Evolutionary conservation across 2,329 filamentous ascomycete genomes (phyloP).

Genomic region (Grosmannia clavigera): DNA sequence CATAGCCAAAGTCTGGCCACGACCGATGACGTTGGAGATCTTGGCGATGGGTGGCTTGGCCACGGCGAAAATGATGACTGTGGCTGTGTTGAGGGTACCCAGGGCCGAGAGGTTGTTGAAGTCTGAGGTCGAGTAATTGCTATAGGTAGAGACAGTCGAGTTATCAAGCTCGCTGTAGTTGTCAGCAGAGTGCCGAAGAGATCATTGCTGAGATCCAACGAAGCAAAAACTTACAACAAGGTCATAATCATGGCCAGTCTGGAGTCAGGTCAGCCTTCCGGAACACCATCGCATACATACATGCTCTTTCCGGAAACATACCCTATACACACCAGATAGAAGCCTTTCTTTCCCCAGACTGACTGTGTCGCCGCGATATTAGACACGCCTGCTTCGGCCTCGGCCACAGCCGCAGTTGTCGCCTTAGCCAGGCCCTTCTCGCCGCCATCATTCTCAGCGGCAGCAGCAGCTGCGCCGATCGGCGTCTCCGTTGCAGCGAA

Average conservation of each 20-base stretch:
- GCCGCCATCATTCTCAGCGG: not conserved
- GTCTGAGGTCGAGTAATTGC: constrained; percentile 21
- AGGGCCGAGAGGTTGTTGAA: constrained; percentile 20
- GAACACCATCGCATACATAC: not conserved
- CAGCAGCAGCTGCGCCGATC: not conserved
- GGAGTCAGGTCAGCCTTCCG: not conserved
- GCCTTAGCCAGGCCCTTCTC: not conserved
- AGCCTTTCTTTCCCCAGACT: constrained; percentile 44
- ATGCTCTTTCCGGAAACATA: not conserved
- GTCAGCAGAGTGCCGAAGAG: not conserved
- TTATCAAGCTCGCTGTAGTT: constrained; percentile 17
- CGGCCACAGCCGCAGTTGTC: not conserved
- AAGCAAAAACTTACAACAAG: constrained; percentile 10
- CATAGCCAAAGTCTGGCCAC: constrained; percentile 46
- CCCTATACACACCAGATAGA: constrained; percentile 12
- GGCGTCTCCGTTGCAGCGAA: not conserved
- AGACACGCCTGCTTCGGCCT: constrained; percentile 41
- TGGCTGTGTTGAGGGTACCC: constrained; percentile 18
- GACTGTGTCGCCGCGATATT: constrained; percentile 62
- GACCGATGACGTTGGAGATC: constrained; percentile 48
- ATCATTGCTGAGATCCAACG: not conserved
- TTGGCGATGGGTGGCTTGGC: constrained; percentile 50
- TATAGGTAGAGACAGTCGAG: constrained; percentile 17
- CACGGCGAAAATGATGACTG: constrained; percentile 31
- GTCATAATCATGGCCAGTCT: constrained; percentile 17